Evolutionary conservation across 2,329 filamentous ascomycete species (phyloP), one percentile per base, ranked within the genome.

Genomic region (Aspergillus quadricinctus): DNA sequence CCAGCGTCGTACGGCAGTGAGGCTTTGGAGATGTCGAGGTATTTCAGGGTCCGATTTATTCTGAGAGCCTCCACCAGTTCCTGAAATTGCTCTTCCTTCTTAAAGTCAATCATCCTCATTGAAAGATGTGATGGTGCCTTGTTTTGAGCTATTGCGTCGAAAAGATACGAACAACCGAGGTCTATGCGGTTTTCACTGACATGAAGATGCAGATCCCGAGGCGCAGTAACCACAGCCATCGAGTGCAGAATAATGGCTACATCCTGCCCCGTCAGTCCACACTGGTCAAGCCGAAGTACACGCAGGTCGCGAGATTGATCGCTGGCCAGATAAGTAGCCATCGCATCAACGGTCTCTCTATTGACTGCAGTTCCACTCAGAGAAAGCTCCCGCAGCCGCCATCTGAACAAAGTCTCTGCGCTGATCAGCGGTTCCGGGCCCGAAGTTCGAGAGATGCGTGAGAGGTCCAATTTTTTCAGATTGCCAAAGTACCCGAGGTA

Each of bases 1-100:
- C 83, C 82, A 3, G 87, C 87, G 66, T 89, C 87, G 53, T 85
- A 85, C 14, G 87, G 87, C 23, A 90, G 75, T 0, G 86, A 88
- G 1, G 85, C 84, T 61, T 88, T 86, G 1, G 87, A 89, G 27
- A 90, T 85, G 68, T 90, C 87, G 17, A 90, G 72, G 62, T 82
- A 84, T 50, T 78, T 79, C 50, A 89, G 81, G 0, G 84, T 85
- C 19, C 76, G 84, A 65, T 90, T 90, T 45, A 75, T 75, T 4
- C 81, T 80, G 50, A 90, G 65, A 1, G 87, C 86, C 57, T 82
- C 74, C 6, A 89, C 77, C 49, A 90, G 74, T 55, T 84, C 80
- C 37, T 83, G 80, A 61, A 89, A 89, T 56, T 85, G 80, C 10
- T 80, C 75, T 64, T 88, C 85, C 57, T 84, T 81, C 55, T 85